Conservation (phyloP, 495 filamentous ascomycete species). For the Penicillium diatomitis region DNA sequence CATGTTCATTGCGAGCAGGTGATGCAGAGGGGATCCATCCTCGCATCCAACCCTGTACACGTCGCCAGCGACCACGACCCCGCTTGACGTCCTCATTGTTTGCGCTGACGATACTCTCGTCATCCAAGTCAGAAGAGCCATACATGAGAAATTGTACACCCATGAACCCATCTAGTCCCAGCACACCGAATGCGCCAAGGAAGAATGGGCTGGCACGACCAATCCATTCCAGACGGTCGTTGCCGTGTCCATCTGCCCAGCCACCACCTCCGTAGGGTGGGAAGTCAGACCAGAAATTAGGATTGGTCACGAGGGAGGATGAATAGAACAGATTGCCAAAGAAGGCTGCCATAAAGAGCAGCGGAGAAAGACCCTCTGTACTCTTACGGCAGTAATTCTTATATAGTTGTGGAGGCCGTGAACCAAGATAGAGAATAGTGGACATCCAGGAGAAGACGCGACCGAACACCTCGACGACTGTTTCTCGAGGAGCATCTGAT, state of each 20-base stretch:
- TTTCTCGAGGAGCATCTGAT: slow-evolving; percentile 11
- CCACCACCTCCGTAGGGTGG: slow-evolving; percentile 56
- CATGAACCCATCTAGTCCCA: slow-evolving; percentile 55
- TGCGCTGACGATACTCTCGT: slow-evolving; percentile 9
- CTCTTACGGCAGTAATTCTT: slow-evolving; percentile 59
- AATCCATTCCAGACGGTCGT: slow-evolving; percentile 48
- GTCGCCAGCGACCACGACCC: slow-evolving; percentile 40
- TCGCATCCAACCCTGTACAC: slow-evolving; percentile 59
- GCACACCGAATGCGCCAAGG: slow-evolving; percentile 60
- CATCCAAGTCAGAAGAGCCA: slow-evolving; percentile 31
- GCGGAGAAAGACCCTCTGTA: slow-evolving; percentile 59
- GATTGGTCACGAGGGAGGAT: slow-evolving; percentile 55
- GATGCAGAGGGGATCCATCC: slow-evolving; percentile 52
- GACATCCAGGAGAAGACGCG: slow-evolving; percentile 57
- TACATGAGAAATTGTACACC: slow-evolving; percentile 58
- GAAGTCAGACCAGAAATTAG: slow-evolving; percentile 55
- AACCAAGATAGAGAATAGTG: slow-evolving; percentile 57
- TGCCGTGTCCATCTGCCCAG: slow-evolving; percentile 55
- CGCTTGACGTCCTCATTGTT: slow-evolving; percentile 26
- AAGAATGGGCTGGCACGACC: slow-evolving; percentile 56
- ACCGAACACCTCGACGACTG: slow-evolving; percentile 40
- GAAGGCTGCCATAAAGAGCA: slow-evolving; percentile 64
- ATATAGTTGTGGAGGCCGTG: slow-evolving; percentile 62
- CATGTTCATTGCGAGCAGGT: slow-evolving; percentile 11
- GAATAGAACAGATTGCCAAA: slow-evolving; percentile 68